Percentiles rank a stretch among this genome's conserved stretches.
Conservation (phyloP, 495 filamentous ascomycete species). For the Parmelia sp. region DNA sequence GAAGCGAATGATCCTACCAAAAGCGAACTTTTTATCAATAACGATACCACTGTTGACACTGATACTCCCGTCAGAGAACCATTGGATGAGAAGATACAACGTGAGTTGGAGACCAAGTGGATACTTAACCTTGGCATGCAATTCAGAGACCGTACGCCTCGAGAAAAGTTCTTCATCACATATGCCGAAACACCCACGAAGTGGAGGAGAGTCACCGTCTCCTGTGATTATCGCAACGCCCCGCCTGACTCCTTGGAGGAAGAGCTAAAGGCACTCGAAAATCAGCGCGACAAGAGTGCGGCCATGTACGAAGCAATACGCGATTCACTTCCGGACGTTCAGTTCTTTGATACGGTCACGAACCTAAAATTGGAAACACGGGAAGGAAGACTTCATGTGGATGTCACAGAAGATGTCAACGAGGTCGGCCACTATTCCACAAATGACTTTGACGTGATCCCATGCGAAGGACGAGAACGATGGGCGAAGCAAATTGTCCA, state of each 20-base stretch:
- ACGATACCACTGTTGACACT: no score
- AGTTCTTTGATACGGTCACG: slow-evolving; percentile 92
- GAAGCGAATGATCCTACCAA: no score
- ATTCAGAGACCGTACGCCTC: slow-evolving; percentile 86
- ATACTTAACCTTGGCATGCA: slow-evolving; percentile 98
- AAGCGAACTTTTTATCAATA: no score
- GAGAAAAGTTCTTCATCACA: slow-evolving; percentile 98
- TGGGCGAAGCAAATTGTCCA: slow-evolving; percentile 93
- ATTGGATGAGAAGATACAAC: no score
- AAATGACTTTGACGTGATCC: slow-evolving; percentile 85
- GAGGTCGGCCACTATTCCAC: slow-evolving; percentile 83
- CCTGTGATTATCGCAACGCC: slow-evolving; percentile 84
- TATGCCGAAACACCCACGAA: slow-evolving; percentile 71
- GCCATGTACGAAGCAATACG: slow-evolving; percentile 94
- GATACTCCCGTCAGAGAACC: no score
- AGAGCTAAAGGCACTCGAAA: slow-evolving; percentile 69
- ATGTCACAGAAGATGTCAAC: slow-evolving; percentile 96
- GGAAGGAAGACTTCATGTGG: slow-evolving; percentile 85
- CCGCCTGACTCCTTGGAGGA: slow-evolving; percentile 75
- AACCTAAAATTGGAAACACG: slow-evolving; percentile 91
- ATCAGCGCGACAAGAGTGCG: slow-evolving; percentile 86
- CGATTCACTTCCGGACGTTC: slow-evolving; percentile 81
- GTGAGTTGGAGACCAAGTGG: slow-evolving; percentile 81
- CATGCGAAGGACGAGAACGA: slow-evolving; percentile 71
- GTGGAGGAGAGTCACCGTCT: slow-evolving; percentile 88